These are phyloP conservation scores for Aspergillus sojae DNA, from an alignment of 2,329 filamentous ascomycete genomes.

Conservation along the genomic window DNA sequence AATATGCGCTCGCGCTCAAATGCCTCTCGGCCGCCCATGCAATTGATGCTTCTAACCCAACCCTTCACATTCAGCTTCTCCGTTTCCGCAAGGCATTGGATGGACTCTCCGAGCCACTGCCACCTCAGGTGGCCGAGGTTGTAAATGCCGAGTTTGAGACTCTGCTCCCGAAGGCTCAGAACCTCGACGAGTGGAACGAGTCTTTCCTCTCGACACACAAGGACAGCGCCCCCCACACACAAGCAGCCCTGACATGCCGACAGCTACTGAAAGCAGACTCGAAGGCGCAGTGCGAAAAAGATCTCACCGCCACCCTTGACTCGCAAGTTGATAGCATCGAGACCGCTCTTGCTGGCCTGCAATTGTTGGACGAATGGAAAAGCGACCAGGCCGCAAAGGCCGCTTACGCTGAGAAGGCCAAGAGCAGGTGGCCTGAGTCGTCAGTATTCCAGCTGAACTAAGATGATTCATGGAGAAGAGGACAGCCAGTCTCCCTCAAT, in stretches of 20 bases:
- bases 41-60: slow-evolving; percentile 70
- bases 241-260: slow-evolving; percentile 64
- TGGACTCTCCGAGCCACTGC: slow-evolving; percentile 60
- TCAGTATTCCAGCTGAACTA: slow-evolving; percentile 37
- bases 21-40: slow-evolving; percentile 75
- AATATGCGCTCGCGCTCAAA: slow-evolving; percentile 83
- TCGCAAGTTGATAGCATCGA: slow-evolving; percentile 55
- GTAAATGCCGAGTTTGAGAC: slow-evolving; percentile 69
- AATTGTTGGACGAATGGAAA: slow-evolving; percentile 54
- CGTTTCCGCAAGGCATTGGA: slow-evolving; percentile 68
- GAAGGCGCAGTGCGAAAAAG: slow-evolving; percentile 61
- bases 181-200: slow-evolving; percentile 67
- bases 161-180: slow-evolving; percentile 57
- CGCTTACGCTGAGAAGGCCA: slow-evolving; percentile 49
- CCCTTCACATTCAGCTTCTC: slow-evolving; percentile 73
- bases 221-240: slow-evolving; percentile 62
- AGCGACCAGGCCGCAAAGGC: slow-evolving; percentile 53
- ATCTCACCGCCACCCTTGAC: slow-evolving; percentile 62
- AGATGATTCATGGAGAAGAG: slow-evolving; percentile 1
- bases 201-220: slow-evolving; percentile 66
- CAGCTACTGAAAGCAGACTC: slow-evolving; percentile 61
- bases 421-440: slow-evolving; percentile 44
- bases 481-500: neutral
- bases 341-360: slow-evolving; percentile 60
- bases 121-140: slow-evolving; percentile 67